phyloP scores from a whole-genome alignment of 495 filamentous ascomycete species.

The Beverwykella pulmonaria region DNA sequence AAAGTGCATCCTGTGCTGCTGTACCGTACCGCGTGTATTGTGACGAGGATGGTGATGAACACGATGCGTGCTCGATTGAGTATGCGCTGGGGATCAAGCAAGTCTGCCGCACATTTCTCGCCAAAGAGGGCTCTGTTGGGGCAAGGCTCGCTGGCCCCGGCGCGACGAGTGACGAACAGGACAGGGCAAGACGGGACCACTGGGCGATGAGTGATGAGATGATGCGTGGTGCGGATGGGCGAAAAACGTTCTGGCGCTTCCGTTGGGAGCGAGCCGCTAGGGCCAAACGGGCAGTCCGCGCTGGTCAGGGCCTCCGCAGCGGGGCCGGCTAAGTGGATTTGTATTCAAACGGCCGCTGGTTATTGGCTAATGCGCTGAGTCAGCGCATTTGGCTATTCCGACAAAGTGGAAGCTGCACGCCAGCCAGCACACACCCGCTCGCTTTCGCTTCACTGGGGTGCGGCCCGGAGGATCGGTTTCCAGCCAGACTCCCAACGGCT shows the following conservation, averaged over 20 bases:
- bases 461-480: conserved; percentile 29
- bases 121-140: conserved; percentile 1
- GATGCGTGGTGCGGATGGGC: too few relatives aligned
- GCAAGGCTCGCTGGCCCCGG: not conserved
- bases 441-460: conserved; percentile 9
- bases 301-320: too few relatives aligned
- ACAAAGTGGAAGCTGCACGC: conserved; percentile 10
- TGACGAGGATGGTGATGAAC: not conserved
- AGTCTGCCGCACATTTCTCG: not conserved
- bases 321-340: not conserved
- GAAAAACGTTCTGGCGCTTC: too few relatives aligned
- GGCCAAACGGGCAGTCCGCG: conserved; percentile 6
- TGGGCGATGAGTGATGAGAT: too few relatives aligned
- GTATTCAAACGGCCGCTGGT: not conserved
- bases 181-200: too few relatives aligned
- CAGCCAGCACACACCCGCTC: conserved; percentile 20
- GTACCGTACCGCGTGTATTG: too few relatives aligned
- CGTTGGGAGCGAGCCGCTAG: too few relatives aligned
- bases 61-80: not conserved
- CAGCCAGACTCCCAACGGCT: conserved; percentile 14
- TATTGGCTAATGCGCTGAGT: conserved; percentile 19
- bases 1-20: too few relatives aligned
- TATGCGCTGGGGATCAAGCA: not conserved
- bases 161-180: too few relatives aligned
- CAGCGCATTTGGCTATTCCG: conserved; percentile 18